Percentiles rank a stretch among this genome's conserved stretches.
Conservation (phyloP, 805 yeast species). For the Saccharomycopsis sp. region DNA sequence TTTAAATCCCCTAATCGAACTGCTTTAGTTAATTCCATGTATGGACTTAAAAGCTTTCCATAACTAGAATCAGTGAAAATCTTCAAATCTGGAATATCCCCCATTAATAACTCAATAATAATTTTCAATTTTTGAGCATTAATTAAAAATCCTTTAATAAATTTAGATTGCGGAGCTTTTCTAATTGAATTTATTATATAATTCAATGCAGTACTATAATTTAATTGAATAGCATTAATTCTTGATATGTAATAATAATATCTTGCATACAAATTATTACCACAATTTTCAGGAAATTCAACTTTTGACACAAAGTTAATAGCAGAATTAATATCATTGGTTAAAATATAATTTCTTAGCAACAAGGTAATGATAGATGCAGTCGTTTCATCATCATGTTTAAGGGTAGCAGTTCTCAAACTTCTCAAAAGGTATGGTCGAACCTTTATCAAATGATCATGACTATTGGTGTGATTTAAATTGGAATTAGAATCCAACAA, state of each 20-base stretch:
- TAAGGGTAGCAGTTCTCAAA: constrained; percentile 79
- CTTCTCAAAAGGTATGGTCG: constrained; percentile 67
- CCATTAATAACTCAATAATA: constrained; percentile 86
- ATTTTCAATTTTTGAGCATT: constrained; percentile 83
- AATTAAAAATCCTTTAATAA: constrained; percentile 82
- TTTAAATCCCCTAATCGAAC: constrained; percentile 88
- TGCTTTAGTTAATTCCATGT: constrained; percentile 81
- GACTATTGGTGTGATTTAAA: constrained; percentile 9
- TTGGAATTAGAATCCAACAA: constrained; percentile 30
- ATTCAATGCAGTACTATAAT: constrained; percentile 85
- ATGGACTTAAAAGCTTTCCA: constrained; percentile 64
- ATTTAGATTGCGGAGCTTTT: constrained; percentile 87
- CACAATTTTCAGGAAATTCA: constrained; percentile 78
- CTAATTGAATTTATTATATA: constrained; percentile 91
- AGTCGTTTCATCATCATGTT: constrained; percentile 88
- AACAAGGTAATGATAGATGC: constrained; percentile 83
- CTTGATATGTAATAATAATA: constrained; percentile 88
- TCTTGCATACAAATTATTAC: constrained; percentile 85
- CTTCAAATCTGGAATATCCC: constrained; percentile 90
- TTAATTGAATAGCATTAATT: constrained; percentile 84
- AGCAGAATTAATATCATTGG: constrained; percentile 82
- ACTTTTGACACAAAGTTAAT: constrained; percentile 83
- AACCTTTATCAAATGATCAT: constrained; percentile 43
- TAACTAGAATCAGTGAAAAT: constrained; percentile 61
- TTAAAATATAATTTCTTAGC: constrained; percentile 68